Evolutionary conservation across 208 protist genomes (phyloP), one percentile per base, ranked within the genome.

Genomic region (Sergeia podlipaevii): DNA sequence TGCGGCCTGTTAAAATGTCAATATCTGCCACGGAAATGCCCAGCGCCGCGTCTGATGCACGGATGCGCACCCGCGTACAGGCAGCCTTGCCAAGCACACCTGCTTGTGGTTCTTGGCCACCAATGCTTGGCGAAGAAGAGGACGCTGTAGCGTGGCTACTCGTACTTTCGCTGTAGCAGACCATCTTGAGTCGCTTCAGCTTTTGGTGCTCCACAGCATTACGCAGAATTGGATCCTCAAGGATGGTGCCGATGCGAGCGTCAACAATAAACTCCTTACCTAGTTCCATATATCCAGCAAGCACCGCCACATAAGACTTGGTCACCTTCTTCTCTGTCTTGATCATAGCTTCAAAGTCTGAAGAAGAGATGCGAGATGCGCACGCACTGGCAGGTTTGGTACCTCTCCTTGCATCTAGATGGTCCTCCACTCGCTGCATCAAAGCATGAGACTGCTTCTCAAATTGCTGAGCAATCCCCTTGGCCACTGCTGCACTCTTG

Each of bases 131-230:
- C 10, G 6, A 2, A 18, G 15, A 33, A 24, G 15, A 43, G 10
- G 4, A 4, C 32, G 30, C 42, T n/a, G 8, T 21, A n/a, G 11
- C 7, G 42, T n/a, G 10, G 11, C 11, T 47, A 8, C 8, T 18
- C 10, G 17, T n/a, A 18, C 11, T 8, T 57, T 34, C 49, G 32
- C 34, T 47, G 17, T 72, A 81, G 61, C 77, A 87, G 23, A 74
- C 60, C 87, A 94, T 94, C 29, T 89, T 90, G 0, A 94, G 55
- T 53, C 80, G 86, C 38, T 75, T 76, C 33, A 94, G 52, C 46
- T 85, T 82, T 0, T 30, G 23, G 49, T 94, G 80, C 13, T 61
- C 42, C 7, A 44, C 34, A 4, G 51, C 44, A 1, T 21, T 10
- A 11, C 48, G n/a, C 27, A 57, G 24, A 0, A 24, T 10, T 8